Evolutionary conservation across 2,329 filamentous ascomycete genomes (phyloP).

Genomic region (Pseudocercospora pini-densiflorae): DNA sequence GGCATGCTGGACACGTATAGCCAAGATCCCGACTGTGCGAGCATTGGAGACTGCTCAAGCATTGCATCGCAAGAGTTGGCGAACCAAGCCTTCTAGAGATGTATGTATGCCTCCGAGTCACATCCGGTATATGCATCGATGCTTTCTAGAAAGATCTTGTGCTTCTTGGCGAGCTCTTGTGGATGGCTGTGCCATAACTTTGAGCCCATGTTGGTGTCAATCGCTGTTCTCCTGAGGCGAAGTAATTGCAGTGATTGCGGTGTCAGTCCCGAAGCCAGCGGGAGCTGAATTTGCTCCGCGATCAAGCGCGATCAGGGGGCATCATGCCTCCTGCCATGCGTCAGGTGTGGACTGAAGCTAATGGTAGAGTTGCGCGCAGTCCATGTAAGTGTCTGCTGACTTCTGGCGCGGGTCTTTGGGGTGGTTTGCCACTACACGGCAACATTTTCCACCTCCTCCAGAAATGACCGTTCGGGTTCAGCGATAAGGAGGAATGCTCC

Average conservation of each 20-base stretch:
- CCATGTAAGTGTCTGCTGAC: background rate
- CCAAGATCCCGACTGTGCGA: background rate
- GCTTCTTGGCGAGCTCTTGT: background rate
- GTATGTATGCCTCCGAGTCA: constrained; percentile 3
- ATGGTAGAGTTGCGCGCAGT: background rate
- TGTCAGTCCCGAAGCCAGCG: background rate
- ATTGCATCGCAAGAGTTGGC: background rate
- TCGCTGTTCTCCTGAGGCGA: background rate
- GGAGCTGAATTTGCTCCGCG: background rate
- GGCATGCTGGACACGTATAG: constrained; percentile 3
- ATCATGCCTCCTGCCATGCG: background rate
- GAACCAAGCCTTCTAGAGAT: background rate
- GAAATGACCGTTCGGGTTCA: background rate
- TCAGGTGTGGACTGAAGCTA: background rate
- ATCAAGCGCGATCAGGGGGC: background rate
- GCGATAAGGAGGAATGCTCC: background rate
- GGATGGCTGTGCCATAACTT: background rate
- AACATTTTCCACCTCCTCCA: background rate
- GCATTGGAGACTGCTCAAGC: background rate
- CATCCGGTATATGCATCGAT: constrained; percentile 2
- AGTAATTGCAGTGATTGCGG: background rate
- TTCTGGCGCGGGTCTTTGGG: background rate
- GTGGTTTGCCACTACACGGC: background rate
- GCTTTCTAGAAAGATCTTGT: constrained; percentile 1
- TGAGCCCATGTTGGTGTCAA: background rate